Base-by-base conservation (phyloP, 2,329 filamentous ascomycete genomes). In the Ophiosphaerella narmari region DNA sequence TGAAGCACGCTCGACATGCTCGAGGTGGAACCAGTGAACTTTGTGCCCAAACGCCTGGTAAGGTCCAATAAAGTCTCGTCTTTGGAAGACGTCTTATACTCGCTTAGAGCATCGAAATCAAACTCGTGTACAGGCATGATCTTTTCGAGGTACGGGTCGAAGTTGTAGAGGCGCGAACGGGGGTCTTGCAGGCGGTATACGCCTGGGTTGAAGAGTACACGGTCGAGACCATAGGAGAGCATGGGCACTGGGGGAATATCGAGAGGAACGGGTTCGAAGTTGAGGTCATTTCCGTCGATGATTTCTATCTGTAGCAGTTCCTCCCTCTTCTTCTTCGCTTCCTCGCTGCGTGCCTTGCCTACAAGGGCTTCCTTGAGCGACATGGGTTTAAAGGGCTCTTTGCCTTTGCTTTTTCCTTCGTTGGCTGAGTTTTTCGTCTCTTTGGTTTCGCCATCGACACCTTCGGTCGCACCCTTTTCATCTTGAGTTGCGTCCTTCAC, bases 61-160 rank as follows among this genome's bases (percentile, higher is more conserved):
- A 94, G 82, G 1, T 80, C 70, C n/a, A 87, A 81, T 11, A 99
- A 79, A 4, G 80, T 84, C 5, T 76, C 74, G 68, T 99, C 94
- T 68, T 89, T 86, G 8, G 93, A 97, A 0, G 94, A 97, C 0
- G 92, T 97, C 57, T 96, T 86, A 72, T 96, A 99, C 55, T 86
- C 82, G 70, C 89, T 90, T 46, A 99, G 74, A 3, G 91, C 86
- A 50, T 89, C 83, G 72, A 96, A 99, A 67, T 99, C 90, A 66
- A 99, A 99, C 67, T 99, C 90, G 2, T 84, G 79, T 13, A 94
- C 86, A 2, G 94, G 92, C 91, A 97, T 97, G 63, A 99, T 95
- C 44, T 86, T 86, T 52, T 91, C 85, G 16, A 99, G 81, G 66
- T 97, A 97, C 0, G 95, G 94, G 68, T 99, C 93, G 65, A 99